These are phyloP conservation scores for Neurospora tetraspora DNA, from an alignment of 495 filamentous ascomycete species.

Conservation along the genomic window DNA sequence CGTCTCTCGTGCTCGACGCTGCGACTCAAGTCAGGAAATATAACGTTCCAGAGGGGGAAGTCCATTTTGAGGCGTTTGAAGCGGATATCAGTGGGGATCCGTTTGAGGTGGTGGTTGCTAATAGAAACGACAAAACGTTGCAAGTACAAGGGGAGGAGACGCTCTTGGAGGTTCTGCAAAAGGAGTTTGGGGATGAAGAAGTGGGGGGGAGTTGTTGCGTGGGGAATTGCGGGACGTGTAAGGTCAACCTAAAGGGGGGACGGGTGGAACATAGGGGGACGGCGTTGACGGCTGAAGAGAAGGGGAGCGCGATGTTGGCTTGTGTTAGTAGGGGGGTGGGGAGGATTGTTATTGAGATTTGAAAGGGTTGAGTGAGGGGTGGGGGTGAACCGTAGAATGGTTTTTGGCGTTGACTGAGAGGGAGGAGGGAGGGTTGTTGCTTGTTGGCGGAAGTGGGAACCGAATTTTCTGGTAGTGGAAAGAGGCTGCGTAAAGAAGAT, in stretches of 20 bases:
- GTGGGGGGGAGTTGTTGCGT: constrained; percentile 45
- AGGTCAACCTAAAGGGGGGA: constrained; percentile 36
- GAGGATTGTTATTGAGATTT: constrained; percentile 36
- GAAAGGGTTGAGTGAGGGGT: not conserved
- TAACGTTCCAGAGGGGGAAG: constrained; percentile 32
- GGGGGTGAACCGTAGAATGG: not conserved
- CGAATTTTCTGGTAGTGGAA: not conserved
- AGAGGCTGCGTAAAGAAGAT: not conserved
- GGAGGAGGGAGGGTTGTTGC: not conserved
- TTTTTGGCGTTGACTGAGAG: too few species aligned
- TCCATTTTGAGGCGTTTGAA: constrained; percentile 48
- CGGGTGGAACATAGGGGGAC: constrained; percentile 45
- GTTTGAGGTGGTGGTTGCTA: constrained; percentile 41
- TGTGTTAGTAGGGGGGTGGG: constrained; percentile 41
- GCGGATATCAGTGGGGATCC: constrained; percentile 43
- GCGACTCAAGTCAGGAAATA: constrained; percentile 20
- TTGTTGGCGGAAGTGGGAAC: not conserved
- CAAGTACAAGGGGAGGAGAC: constrained; percentile 33
- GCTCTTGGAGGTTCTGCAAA: constrained; percentile 31
- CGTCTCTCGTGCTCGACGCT: constrained; percentile 40
- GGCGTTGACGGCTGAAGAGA: constrained; percentile 35
- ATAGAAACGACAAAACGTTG: constrained; percentile 15
- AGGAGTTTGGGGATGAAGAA: constrained; percentile 25
- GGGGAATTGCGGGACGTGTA: constrained; percentile 52
- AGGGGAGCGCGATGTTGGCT: constrained; percentile 30